Evolutionary conservation across 139 green algal genomes (phyloP).

Genomic region (Dunaliella primolecta): DNA sequence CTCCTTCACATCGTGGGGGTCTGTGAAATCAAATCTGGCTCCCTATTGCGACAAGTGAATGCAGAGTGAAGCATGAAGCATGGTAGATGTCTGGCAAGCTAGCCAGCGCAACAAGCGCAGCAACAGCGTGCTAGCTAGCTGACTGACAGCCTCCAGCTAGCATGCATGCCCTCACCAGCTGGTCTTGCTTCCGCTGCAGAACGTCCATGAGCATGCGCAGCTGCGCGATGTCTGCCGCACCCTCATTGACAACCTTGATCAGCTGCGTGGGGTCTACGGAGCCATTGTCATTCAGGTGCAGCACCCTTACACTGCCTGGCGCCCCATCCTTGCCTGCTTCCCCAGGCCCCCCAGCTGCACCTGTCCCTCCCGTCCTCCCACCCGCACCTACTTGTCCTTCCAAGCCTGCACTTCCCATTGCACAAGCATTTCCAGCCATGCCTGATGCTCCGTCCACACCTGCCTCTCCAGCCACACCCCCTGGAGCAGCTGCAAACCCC

Average conservation of each 20-base stretch:
- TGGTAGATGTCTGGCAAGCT: too few relatives aligned
- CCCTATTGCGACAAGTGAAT: too few relatives aligned
- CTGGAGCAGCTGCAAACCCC: not conserved
- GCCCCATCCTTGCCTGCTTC: not conserved
- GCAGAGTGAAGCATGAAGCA: too few relatives aligned
- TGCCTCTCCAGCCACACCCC: not conserved
- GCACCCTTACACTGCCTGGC: not conserved
- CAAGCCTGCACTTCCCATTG: not conserved
- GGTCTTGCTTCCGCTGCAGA: not conserved
- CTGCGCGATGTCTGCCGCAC: not conserved
- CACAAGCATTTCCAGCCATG: not conserved
- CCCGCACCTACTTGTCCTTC: too few relatives aligned
- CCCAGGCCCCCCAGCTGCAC: too few relatives aligned
- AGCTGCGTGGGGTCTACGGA: not conserved
- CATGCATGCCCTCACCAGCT: not conserved
- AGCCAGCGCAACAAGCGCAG: too few relatives aligned
- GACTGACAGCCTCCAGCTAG: too few relatives aligned
- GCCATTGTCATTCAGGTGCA: not conserved
- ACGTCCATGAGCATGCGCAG: not conserved
- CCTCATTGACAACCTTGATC: not conserved
- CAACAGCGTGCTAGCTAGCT: too few relatives aligned
- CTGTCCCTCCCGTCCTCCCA: too few relatives aligned
- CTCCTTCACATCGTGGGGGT: too few relatives aligned
- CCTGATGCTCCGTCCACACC: not conserved
- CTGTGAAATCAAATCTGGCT: too few relatives aligned